These are phyloP conservation scores for Atractiella rhizophila DNA, from an alignment of 768 basidiomycete species.

Conservation along the genomic window DNA sequence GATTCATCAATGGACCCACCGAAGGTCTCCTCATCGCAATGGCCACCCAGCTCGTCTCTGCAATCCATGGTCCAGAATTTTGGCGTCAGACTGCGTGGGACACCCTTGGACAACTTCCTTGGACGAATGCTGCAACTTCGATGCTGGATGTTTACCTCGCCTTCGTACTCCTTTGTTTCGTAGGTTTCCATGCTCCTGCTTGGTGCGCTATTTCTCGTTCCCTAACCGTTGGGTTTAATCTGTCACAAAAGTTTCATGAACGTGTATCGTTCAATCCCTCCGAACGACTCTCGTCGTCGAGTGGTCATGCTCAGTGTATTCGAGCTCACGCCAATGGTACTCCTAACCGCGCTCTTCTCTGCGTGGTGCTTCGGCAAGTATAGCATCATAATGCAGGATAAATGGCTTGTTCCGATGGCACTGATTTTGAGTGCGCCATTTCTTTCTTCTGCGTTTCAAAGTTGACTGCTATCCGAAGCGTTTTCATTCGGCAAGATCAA, in stretches of 20 bases:
- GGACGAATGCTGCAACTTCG: no score
- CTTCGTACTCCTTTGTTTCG: no score
- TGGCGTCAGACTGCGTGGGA: no score
- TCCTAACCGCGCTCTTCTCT: background rate
- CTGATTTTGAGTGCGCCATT: conserved; percentile 3
- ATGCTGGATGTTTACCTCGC: no score
- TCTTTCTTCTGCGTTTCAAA: background rate
- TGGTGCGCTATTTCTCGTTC: no score
- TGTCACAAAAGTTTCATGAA: no score
- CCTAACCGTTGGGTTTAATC: no score
- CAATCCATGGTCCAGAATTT: background rate
- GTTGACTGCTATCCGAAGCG: background rate
- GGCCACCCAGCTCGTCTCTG: background rate
- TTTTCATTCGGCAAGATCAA: conserved; percentile 9
- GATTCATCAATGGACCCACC: conserved; percentile 9
- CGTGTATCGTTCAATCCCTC: no score
- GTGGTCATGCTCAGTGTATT: conserved; percentile 4
- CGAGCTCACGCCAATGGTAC: conserved; percentile 6
- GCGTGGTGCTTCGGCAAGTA: conserved; percentile 6
- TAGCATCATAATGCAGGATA: conserved; percentile 3
- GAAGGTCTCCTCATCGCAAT: conserved; percentile 9
- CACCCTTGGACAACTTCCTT: no score
- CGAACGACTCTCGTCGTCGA: no score
- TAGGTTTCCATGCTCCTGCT: no score
- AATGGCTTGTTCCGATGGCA: conserved; percentile 6